Evolutionary conservation across 805 yeast genomes (phyloP).

Genomic region (Wickerhamiella parazyma): DNA sequence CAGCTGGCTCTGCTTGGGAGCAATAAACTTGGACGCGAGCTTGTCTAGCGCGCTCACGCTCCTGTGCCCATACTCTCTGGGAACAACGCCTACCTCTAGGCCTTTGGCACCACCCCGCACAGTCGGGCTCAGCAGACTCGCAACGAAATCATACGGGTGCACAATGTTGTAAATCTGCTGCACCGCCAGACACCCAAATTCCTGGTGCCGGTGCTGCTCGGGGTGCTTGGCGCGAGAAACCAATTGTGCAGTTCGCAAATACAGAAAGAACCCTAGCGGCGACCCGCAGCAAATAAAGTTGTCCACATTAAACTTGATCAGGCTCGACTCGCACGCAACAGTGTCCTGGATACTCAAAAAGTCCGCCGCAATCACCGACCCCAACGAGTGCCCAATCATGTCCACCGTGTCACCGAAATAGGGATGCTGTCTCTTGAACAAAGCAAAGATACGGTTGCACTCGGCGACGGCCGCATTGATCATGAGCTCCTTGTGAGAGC

Average conservation of each 20-base stretch:
- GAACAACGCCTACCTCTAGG: constrained; percentile 5
- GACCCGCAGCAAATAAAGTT: constrained; percentile 39
- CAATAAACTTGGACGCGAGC: constrained; percentile 2
- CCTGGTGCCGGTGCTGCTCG: constrained; percentile 9
- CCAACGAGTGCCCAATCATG: constrained; percentile 75
- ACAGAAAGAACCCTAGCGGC: constrained; percentile 20
- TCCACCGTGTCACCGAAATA: constrained; percentile 45
- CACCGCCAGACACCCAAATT: constrained; percentile 45
- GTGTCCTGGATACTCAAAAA: constrained; percentile 36
- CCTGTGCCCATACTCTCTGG: background rate
- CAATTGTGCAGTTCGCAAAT: constrained; percentile 13
- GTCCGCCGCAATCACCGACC: constrained; percentile 73
- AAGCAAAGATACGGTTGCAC: constrained; percentile 51
- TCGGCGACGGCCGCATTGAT: constrained; percentile 53
- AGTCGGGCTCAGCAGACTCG: constrained; percentile 76
- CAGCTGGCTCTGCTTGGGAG: constrained; percentile 12
- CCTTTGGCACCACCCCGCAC: constrained; percentile 31
- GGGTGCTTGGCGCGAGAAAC: constrained; percentile 8
- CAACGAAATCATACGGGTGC: constrained; percentile 87
- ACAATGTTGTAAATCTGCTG: constrained; percentile 64
- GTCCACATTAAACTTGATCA: constrained; percentile 55
- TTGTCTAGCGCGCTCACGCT: background rate
- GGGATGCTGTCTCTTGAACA: constrained; percentile 56
- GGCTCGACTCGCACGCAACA: constrained; percentile 22
- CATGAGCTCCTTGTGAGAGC: constrained; percentile 51